Conservation (phyloP, 306 rosid species). For the Senna tora region DNA sequence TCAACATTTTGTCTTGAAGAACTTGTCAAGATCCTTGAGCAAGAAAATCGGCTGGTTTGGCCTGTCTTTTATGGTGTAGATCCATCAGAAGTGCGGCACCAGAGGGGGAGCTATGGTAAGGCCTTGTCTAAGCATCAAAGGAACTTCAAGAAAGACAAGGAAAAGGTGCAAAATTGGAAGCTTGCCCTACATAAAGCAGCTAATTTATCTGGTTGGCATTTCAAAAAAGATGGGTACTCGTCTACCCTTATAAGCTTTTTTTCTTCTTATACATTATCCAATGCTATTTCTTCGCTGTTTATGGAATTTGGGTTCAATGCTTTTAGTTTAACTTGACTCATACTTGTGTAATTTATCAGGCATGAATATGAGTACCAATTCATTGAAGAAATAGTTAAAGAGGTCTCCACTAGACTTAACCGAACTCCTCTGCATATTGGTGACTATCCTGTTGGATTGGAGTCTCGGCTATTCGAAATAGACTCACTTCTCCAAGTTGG, state of each 20-base stretch:
- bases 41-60: too few relatives aligned
- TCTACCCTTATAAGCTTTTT: too few relatives aligned
- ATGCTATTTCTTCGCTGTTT: too few relatives aligned
- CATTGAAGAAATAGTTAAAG: slow-evolving; percentile 30
- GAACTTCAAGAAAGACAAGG: neutral
- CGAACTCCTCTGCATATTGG: slow-evolving; percentile 26
- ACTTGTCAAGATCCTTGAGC: slow-evolving; percentile 31
- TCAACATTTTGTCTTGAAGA: slow-evolving; percentile 41
- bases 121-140: slow-evolving; percentile 25
- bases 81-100: slow-evolving; percentile 36
- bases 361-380: slow-evolving; percentile 37
- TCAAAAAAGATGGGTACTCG: too few relatives aligned
- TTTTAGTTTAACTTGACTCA: too few relatives aligned
- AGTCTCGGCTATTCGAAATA: slow-evolving; percentile 20
- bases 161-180: slow-evolving; percentile 26
- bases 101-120: slow-evolving; percentile 26
- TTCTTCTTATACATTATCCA: too few relatives aligned
- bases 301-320: too few relatives aligned
- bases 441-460: slow-evolving; percentile 40
- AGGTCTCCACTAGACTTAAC: slow-evolving; percentile 32
- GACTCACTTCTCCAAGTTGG: slow-evolving; percentile 1
- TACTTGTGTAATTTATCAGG: too few relatives aligned
- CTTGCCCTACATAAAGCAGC: slow-evolving; percentile 26
- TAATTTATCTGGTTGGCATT: slow-evolving; percentile 40
- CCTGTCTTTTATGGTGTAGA: slow-evolving; percentile 36